Percentiles rank a stretch among this genome's conserved stretches.
Evolutionary conservation across 441 rosid species (phyloP).

Genomic region (Eutrema salsugineum): DNA sequence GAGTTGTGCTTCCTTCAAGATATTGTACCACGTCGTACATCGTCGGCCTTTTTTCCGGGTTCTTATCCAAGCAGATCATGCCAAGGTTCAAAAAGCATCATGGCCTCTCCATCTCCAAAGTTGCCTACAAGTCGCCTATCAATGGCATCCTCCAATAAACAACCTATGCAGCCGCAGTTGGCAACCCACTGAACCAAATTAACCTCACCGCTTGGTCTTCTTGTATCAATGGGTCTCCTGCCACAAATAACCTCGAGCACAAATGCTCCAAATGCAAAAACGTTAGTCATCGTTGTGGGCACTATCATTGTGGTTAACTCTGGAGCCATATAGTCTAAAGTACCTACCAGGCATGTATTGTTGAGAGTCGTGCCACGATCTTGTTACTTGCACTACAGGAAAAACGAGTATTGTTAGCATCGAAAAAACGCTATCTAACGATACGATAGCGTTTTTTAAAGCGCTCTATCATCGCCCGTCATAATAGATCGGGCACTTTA

Average conservation of each 20-base stretch:
- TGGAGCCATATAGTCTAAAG: conserved; percentile 1
- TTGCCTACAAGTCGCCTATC: conserved; percentile 41
- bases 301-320: not conserved
- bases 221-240: conserved; percentile 28
- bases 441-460: too few species aligned
- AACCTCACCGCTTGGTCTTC: conserved; percentile 1
- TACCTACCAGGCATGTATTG: conserved; percentile 36
- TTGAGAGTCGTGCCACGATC: conserved; percentile 45
- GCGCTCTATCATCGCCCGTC: too few species aligned
- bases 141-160: conserved; percentile 24
- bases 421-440: too few species aligned
- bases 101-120: conserved; percentile 38
- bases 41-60: too few species aligned
- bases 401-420: too few species aligned
- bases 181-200: conserved; percentile 41
- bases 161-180: conserved; percentile 36
- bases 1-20: too few species aligned
- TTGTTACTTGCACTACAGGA: not conserved
- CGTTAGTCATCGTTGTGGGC: not conserved
- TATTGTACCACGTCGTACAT: too few species aligned
- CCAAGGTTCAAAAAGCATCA: conserved; percentile 4
- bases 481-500: too few species aligned
- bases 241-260: not conserved
- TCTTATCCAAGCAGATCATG: too few species aligned
- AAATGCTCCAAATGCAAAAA: not conserved